Conservation (phyloP, 164 flowering plant genomes). For the Akebia trifoliata region DNA sequence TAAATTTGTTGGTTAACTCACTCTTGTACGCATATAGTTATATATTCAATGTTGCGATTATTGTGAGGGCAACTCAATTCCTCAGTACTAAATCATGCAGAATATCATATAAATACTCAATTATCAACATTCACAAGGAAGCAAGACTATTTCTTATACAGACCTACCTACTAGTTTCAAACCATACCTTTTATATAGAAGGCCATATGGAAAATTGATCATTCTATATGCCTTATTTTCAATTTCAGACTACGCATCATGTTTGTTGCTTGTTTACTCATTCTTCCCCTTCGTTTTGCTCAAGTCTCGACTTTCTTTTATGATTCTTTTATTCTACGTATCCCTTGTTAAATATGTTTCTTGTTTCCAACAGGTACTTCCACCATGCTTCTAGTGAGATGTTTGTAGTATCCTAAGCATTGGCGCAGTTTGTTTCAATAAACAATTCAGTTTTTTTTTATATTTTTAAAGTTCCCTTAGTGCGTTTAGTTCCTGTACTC, state of each 20-base stretch:
- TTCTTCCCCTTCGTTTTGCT: not conserved
- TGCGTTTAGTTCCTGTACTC: not conserved
- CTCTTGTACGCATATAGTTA: too few species aligned
- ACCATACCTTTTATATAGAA: too few species aligned
- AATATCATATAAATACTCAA: not conserved
- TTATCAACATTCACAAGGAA: not conserved
- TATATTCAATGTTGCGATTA: too few species aligned
- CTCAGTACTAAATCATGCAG: not conserved
- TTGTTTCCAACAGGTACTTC: constrained; percentile 56
- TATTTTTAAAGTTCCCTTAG: not conserved
- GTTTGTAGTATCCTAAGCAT: constrained; percentile 61
- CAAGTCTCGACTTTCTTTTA: too few species aligned
- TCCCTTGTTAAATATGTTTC: not conserved
- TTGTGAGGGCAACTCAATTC: too few species aligned
- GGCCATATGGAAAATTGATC: not conserved
- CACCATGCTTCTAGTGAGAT: constrained; percentile 88
- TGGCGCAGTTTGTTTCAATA: constrained; percentile 74
- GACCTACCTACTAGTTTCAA: too few species aligned
- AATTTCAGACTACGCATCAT: not conserved
- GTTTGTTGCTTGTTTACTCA: not conserved
- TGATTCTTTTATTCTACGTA: not conserved
- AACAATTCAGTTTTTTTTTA: constrained; percentile 45
- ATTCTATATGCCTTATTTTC: not conserved
- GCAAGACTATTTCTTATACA: too few species aligned
- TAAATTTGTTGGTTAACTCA: too few species aligned